Evolutionary conservation across 108 stramenopile species (phyloP), one percentile per base, ranked within the genome.

Genomic region (Cyclotella sp.): DNA sequence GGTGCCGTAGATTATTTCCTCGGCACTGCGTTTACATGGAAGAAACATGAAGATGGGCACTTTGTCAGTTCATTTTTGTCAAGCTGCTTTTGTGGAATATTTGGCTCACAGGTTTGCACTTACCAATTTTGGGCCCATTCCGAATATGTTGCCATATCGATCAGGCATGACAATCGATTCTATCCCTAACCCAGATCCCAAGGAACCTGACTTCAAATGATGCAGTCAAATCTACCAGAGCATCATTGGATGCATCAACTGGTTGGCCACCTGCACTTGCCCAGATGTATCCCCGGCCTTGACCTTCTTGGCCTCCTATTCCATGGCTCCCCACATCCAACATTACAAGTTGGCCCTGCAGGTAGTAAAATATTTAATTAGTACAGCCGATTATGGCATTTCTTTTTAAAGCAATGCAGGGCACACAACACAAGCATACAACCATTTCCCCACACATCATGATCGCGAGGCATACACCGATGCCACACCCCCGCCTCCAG

Each of bases 91-190:
- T 26, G 44, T 70, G 0, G 63, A 71, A 24, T 45, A 72, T 19
- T 40, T 63, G 0, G 68, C 63, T 30, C 52, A 82, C 39, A 42
- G 55, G 7, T 66, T 70, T 34, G 63, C 62, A 1, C 13, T 76
- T 9, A 24, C 53, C 21, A 16, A 39, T 0, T 39, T 46, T 19
- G 72, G 70, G 11, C 39, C 18, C 0, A 54, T 40, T 30, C 77
- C 77, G 13, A 26, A 70, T 10, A 69, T 69, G 47, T 77, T 63
- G 2, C 81, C 81, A 8, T 82, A 82, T 39, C 64, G 75, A 0
- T 76, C 75, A n/a, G 77, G 77, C 9, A 21, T 70, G 4, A 69
- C 77, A 0, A 77, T 77, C 52, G 69, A 77, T 55, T 63, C 67
- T 7, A 51, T 68, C 26, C 53, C 62, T 6, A 19, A 29, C 14